phyloP scores from a whole-genome alignment of 2,329 filamentous ascomycete species.

The Elsinoe ampelina region DNA sequence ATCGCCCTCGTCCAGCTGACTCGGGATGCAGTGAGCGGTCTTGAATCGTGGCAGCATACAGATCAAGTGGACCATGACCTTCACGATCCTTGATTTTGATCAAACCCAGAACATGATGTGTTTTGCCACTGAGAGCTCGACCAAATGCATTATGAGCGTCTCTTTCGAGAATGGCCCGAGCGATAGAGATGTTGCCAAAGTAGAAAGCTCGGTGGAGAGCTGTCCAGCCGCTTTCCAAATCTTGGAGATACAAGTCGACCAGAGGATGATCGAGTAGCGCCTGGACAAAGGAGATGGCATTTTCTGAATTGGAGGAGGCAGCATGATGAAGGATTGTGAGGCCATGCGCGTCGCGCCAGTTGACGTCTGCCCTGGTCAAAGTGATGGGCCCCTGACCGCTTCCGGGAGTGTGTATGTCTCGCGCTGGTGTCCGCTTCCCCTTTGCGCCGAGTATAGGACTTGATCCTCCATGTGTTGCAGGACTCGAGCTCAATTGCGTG shows the following conservation, averaged over 20 bases:
- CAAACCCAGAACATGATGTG: constrained; percentile 58
- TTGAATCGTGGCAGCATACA: constrained; percentile 81
- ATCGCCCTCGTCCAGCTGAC: constrained; percentile 24
- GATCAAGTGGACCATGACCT: constrained; percentile 86
- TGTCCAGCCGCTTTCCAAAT: constrained; percentile 92
- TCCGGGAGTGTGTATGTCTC: constrained; percentile 32
- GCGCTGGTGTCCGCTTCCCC: constrained; percentile 22
- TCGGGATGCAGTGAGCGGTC: constrained; percentile 53
- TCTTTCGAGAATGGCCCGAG: constrained; percentile 68
- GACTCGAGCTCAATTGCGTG: constrained; percentile 13
- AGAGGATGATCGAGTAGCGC: constrained; percentile 73
- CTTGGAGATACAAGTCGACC: constrained; percentile 77
- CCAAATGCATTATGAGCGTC: constrained; percentile 60
- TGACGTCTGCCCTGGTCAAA: constrained; percentile 61
- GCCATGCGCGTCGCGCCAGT: constrained; percentile 72
- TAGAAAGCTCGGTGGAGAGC: constrained; percentile 85
- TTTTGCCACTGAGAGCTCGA: constrained; percentile 49
- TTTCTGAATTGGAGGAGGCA: constrained; percentile 62
- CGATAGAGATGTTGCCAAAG: constrained; percentile 77
- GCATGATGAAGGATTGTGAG: constrained; percentile 78
- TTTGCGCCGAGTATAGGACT: constrained; percentile 22
- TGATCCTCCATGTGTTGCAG: constrained; percentile 4
- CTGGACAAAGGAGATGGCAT: constrained; percentile 64
- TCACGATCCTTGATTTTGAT: constrained; percentile 96
- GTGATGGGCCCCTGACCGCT: constrained; percentile 36